These are phyloP conservation scores for Crepidotus sp. DNA, from an alignment of 1,284 basidiomycete genomes.

Conservation along the genomic window DNA sequence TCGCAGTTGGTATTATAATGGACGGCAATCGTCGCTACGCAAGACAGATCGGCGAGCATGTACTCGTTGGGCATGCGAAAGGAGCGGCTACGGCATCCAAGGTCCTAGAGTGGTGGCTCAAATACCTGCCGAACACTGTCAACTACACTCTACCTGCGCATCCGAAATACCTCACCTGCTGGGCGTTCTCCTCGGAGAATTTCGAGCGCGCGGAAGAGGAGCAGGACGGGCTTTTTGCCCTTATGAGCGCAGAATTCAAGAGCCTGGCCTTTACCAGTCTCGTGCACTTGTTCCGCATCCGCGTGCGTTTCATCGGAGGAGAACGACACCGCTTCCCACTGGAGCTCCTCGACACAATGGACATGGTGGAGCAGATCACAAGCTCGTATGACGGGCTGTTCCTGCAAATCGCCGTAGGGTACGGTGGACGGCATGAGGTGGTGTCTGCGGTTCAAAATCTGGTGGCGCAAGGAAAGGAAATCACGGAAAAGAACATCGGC, in stretches of 20 bases:
- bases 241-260: conserved; percentile 15
- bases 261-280: conserved; percentile 13
- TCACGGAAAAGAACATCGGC: conserved; percentile 10
- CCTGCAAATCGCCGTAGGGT: conserved; percentile 15
- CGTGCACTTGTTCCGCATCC: conserved; percentile 11
- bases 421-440: conserved; percentile 13
- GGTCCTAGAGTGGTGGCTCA: conserved; percentile 17
- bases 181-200: conserved; percentile 17
- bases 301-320: conserved; percentile 11
- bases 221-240: conserved; percentile 10
- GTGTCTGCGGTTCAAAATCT: conserved; percentile 10
- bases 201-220: conserved; percentile 11
- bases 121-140: conserved; percentile 11
- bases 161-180: conserved; percentile 15
- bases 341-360: conserved; percentile 13
- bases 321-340: conserved; percentile 9
- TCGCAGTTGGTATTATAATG: conserved; percentile 16
- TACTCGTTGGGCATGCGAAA: conserved; percentile 11
- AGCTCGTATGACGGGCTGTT: conserved; percentile 9
- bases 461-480: conserved; percentile 6
- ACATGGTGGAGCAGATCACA: conserved; percentile 13
- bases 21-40: conserved; percentile 11
- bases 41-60: conserved; percentile 1
- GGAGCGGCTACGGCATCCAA: conserved; percentile 13
- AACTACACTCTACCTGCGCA: neutral